Evolutionary conservation across 106 monocot species (phyloP), one percentile per base, ranked within the genome.

Genomic region (Dioscorea dumetorum): DNA sequence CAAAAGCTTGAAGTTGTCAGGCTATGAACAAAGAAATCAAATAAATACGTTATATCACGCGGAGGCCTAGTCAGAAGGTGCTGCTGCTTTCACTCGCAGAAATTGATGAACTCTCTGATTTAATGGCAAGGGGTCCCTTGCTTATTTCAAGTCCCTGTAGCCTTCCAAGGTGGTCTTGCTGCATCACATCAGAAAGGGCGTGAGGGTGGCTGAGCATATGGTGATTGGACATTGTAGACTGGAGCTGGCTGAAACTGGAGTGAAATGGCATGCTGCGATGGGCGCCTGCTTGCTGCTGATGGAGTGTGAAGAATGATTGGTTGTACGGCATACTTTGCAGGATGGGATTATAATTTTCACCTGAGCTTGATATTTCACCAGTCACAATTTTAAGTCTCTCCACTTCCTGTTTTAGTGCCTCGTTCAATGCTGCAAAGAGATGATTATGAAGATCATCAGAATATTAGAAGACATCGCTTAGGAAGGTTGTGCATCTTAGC

Each of bases 31-130:
- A 61, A 72, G 13, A 34, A 84, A 86, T 69, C 49, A 24, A 73
- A 71, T 21, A 16, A 57, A 75, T 60, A 12, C 24, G 56, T 52
- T 58, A 19, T 31, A 64, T 53, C 53, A 24, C 52, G 18, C 24
- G 58, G 50, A 53, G 33, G 58, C 57, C 64, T 52, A 31, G 62
- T 82, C 70, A 91, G 76, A 91, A 85, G 33, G 74, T 88, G 68
- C 73, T 91, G 76, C 91, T 95, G 82, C 88, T 86, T 76, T 86
- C 95, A 12, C 81, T 88, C 2, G 87, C 85, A 61, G 95, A 95
- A 16, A 88, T 74, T 5, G 91, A 77, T 53, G 83, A 73, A 61
- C 75, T 80, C 63, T 91, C 88, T 33, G 88, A 77, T 75, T 95
- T 95, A 20, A 88, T 81, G 0, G 66, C n/a, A 7, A 50, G 49